Evolutionary conservation across 1,284 basidiomycete genomes (phyloP).

Genomic region (Lentinula novae-zelandiae): DNA sequence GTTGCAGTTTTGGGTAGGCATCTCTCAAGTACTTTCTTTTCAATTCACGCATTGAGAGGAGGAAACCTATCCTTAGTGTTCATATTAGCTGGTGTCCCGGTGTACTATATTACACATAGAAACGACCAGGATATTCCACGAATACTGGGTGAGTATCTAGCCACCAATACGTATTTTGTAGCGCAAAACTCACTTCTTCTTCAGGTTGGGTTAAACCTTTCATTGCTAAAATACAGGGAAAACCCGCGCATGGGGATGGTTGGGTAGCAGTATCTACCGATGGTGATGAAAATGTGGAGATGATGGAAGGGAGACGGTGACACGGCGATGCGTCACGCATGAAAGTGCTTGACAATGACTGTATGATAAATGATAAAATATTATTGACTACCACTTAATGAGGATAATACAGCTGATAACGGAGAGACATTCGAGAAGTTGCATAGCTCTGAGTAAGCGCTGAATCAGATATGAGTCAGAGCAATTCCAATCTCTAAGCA

Average conservation of each 20-base stretch:
- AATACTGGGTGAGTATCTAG: constrained; percentile 40
- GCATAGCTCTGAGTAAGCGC: background rate
- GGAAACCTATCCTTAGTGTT: constrained; percentile 42
- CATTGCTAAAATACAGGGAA: constrained; percentile 45
- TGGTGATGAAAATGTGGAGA: constrained; percentile 66
- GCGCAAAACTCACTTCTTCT: constrained; percentile 1
- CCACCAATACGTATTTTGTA: constrained; percentile 3
- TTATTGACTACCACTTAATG: background rate
- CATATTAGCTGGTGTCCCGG: constrained; percentile 72
- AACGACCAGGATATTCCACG: constrained; percentile 42
- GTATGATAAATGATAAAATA: background rate
- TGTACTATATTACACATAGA: constrained; percentile 78
- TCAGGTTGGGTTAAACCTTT: constrained; percentile 42
- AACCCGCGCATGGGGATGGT: constrained; percentile 50
- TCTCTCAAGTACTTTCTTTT: background rate
- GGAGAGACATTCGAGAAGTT: background rate
- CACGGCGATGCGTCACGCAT: background rate
- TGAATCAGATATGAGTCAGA: background rate
- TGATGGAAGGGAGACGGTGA: constrained; percentile 27
- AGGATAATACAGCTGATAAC: background rate
- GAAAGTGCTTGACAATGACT: background rate
- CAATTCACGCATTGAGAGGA: constrained; percentile 1
- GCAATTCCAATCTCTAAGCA: background rate
- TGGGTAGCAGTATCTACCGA: constrained; percentile 77
- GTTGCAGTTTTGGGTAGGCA: constrained; percentile 77